Base-by-base conservation (phyloP, 2,329 filamentous ascomycete species). In the Sporothrix luriei region DNA sequence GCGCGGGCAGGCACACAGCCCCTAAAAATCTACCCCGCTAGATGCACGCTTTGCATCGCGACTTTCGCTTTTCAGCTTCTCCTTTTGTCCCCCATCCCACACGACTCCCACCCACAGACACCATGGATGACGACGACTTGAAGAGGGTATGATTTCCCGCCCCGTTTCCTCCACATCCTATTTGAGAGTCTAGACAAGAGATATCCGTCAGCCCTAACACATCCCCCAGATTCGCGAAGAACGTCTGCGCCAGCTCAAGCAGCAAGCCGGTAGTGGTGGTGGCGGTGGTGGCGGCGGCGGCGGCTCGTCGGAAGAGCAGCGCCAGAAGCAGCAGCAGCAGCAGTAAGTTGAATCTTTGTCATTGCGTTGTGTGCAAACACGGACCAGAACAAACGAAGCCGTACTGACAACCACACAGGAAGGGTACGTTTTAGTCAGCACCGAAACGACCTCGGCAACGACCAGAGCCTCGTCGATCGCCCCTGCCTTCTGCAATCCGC, bases 211-310 rank as follows among this genome's bases (percentile, higher is more conserved):
- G 24, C 19, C 19, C 29, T 57, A 21, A 68, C 49, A 46, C 9
- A 48, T 40, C 3, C 1, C 29, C 77, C 14, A 97, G 91, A 97
- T 98, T 78, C 86, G 94, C 78, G 91, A 92, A 80, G 94, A 94
- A 76, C 93, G 95, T 73, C 89, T 97, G 68, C 92, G 94, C 80
- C 94, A 99, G 83, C 90, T 98, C 74, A 95, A 96, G 80, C 86
- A 93, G 75, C 84, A 91, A 80, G 82, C 85, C 73, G 85, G 81
- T 70, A 80, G 79, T 52, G 80, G 81, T 71, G 83, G 82, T 75
- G 83, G 83, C 68, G 79, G 82, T 75, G 83, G 83, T 67, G 79
- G 78, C 68, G 81, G 79, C 65, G 79, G 82, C 70, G 81, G 79
- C 26, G 51, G 52, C 40, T 46, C 55, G 21, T 26, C 43, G 48